Evolutionary conservation across 2,329 filamentous ascomycete species (phyloP).

Genomic region (Talaromyces sp.): DNA sequence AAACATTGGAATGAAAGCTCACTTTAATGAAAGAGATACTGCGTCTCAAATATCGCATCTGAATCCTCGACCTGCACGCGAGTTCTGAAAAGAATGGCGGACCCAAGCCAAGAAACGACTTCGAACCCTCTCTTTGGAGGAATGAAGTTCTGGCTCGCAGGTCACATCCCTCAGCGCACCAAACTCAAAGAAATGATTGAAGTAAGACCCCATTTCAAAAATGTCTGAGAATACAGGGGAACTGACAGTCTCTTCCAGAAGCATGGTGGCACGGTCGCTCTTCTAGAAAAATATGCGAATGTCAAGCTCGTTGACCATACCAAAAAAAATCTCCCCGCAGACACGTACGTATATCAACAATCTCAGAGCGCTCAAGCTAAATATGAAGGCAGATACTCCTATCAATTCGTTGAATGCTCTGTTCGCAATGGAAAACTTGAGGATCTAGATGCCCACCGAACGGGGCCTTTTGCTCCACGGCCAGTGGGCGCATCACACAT

Average conservation of each 20-base stretch:
- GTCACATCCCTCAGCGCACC: conserved; percentile 55
- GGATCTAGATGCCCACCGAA: conserved; percentile 51
- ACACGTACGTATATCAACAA: conserved; percentile 43
- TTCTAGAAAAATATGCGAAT: conserved; percentile 59
- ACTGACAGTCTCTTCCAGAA: conserved; percentile 30
- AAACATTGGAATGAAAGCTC: background rate
- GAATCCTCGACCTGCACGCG: background rate
- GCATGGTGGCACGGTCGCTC: conserved; percentile 59
- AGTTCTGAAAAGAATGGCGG: background rate
- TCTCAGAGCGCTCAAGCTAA: conserved; percentile 5
- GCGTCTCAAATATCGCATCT: background rate
- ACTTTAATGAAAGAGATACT: background rate
- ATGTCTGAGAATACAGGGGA: background rate
- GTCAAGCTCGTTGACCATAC: conserved; percentile 62
- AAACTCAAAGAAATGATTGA: conserved; percentile 53
- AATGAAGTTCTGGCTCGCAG: conserved; percentile 61
- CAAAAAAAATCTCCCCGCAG: conserved; percentile 52
- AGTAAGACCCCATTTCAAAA: conserved; percentile 27
- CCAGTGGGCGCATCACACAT: conserved; percentile 47
- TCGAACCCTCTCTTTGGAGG: conserved; percentile 52
- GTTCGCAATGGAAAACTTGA: conserved; percentile 53
- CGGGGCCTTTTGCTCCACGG: conserved; percentile 50
- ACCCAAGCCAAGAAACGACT: background rate
- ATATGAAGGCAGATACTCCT: conserved; percentile 51
- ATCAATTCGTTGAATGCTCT: conserved; percentile 60